Percentiles rank a stretch among this genome's conserved stretches.
Conservation (phyloP, 208 protist species). For the Crithidia bombi region DNA sequence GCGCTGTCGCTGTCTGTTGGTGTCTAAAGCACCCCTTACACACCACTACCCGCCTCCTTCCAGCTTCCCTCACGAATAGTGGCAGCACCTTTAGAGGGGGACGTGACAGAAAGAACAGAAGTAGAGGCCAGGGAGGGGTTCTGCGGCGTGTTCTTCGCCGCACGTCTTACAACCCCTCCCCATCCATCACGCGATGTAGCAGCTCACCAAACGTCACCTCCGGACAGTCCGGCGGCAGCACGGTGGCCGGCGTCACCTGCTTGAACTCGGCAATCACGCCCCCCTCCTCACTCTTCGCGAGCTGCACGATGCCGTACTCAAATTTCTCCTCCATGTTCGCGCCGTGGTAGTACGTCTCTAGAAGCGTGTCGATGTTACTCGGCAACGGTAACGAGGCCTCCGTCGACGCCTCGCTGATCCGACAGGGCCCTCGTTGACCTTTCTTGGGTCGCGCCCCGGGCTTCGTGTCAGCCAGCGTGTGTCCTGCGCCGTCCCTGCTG, state of each 20-base stretch:
- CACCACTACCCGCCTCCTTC: too few relatives aligned
- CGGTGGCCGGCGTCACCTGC: constrained; percentile 51
- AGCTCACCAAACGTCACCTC: constrained; percentile 65
- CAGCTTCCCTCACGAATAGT: too few relatives aligned
- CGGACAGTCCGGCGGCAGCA: constrained; percentile 65
- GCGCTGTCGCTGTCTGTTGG: too few relatives aligned
- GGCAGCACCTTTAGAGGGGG: not conserved
- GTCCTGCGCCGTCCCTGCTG: constrained; percentile 6
- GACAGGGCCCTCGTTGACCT: not conserved
- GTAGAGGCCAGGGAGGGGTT: not conserved
- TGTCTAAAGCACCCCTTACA: too few relatives aligned
- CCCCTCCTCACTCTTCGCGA: constrained; percentile 73
- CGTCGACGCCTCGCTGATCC: not conserved
- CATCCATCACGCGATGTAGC: constrained; percentile 72
- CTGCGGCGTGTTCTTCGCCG: not conserved
- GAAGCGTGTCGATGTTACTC: constrained; percentile 3
- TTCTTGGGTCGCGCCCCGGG: not conserved
- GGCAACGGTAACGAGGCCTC: too few relatives aligned
- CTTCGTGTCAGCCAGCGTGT: too few relatives aligned
- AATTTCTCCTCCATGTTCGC: constrained; percentile 34
- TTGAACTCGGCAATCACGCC: constrained; percentile 71
- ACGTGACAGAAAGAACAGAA: not conserved
- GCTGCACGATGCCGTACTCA: constrained; percentile 85
- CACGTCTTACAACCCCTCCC: constrained; percentile 21
- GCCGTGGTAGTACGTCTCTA: constrained; percentile 29